Evolutionary conservation across 257 asterid species (phyloP), one percentile per base, ranked within the genome.

Genomic region (Rubia yunnanensis): DNA sequence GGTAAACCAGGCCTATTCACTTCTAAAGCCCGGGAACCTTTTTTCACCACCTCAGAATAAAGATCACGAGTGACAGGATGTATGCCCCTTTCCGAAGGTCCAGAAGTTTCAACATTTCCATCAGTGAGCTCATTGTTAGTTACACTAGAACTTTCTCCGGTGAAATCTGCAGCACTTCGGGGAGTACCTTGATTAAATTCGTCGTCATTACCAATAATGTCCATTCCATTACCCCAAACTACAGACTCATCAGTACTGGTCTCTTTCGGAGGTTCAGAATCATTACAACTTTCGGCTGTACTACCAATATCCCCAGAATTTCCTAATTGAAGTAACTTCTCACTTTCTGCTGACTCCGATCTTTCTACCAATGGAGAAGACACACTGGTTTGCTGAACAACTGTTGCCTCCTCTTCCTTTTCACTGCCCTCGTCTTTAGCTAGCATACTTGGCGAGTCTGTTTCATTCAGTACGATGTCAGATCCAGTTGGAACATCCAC

Each of bases 151-250:
- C 68, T 70, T 68, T 76, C 79, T 18, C 60, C 64, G 49, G 50
- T 57, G 56, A 72, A 39, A 58, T 74, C 76, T 39, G 46, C 76
- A 69, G 32, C 48, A 22, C 39, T 73, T 66, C 59, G 76, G 3
- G 79, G 64, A 68, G 63, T 57, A 62, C 69, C 48, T 71, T 62
- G 74, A 66, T 70, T 81, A 48, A 18, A 63, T 50, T 67, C 73
- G 57, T 72, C 78, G 48, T 63, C 79, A 67, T 72, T 77, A 41
- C 52, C 73, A 54, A 64, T 77, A 64, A 50, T 80, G 73, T 67
- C 85, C 48, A 66, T 65, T 60, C 49, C 78, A 35, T 80, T 67
- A 46, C 30, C 61, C 41, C 11, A 66, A 68, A 36, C 55, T 62
- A 72, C 31, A 50, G 82, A 56, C 62, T 61, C 78, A 68, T 70